Percentiles rank a stretch among this genome's conserved stretches.
These are phyloP conservation scores for Ascochyta koolunga DNA, from an alignment of 2,329 filamentous ascomycete species.

Conservation along the genomic window DNA sequence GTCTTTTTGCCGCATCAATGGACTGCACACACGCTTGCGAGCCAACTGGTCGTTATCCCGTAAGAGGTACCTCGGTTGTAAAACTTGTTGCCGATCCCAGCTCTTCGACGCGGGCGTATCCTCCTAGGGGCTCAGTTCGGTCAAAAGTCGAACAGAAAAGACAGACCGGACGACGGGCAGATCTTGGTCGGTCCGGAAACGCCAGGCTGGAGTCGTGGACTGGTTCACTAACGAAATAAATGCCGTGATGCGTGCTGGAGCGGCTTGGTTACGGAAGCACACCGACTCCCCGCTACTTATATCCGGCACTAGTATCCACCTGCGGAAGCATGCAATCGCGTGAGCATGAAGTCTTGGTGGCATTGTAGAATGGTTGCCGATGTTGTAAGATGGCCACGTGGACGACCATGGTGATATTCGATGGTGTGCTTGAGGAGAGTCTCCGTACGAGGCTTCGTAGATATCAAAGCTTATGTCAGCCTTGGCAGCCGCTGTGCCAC, in stretches of 20 bases:
- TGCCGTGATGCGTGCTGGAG: conserved; percentile 3
- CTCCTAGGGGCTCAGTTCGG: not conserved
- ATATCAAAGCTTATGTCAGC: not conserved
- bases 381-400: too few species aligned
- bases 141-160: not conserved
- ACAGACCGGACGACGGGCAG: not conserved
- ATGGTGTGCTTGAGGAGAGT: not conserved
- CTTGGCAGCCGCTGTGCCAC: not conserved
- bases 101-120: not conserved
- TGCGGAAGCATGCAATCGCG: conserved; percentile 14
- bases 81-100: not conserved
- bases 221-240: conserved; percentile 3
- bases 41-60: conserved; percentile 11
- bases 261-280: conserved; percentile 2
- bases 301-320: conserved; percentile 5
- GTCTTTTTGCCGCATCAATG: not conserved
- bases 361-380: not conserved
- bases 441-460: not conserved
- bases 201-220: conserved; percentile 2
- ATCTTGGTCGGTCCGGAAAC: not conserved
- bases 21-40: conserved; percentile 3
- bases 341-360: not conserved
- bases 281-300: not conserved
- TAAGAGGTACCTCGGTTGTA: conserved; percentile 2
- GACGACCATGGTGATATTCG: not conserved